Conservation (phyloP, 2,329 filamentous ascomycete species). For the Cladosporium sp. region DNA sequence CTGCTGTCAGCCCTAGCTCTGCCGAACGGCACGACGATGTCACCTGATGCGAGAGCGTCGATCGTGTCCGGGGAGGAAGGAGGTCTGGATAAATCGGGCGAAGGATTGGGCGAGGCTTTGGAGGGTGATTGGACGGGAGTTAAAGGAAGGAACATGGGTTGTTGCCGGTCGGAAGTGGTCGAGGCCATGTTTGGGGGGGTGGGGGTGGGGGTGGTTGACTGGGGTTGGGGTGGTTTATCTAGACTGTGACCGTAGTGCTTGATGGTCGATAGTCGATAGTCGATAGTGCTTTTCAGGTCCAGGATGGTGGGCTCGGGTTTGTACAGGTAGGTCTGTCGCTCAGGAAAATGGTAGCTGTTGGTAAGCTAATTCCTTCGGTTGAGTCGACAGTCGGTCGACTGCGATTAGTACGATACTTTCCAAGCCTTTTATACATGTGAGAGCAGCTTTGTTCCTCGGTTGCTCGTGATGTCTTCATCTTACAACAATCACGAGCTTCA, state of each 20-base stretch:
- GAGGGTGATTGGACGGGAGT: not conserved
- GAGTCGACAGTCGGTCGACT: no score
- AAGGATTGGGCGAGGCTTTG: not conserved
- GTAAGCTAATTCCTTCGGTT: no score
- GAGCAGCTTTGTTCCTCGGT: not conserved
- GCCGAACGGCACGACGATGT: not conserved
- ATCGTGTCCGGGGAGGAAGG: not conserved
- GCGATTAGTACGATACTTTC: not conserved
- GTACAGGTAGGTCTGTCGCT: no score
- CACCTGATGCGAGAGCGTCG: not conserved
- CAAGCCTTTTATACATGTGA: not conserved
- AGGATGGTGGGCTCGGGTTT: no score
- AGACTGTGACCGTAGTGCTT: no score
- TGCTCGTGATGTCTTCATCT: not conserved
- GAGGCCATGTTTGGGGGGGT: not conserved
- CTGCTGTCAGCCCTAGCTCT: conserved; percentile 1
- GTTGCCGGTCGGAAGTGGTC: not conserved
- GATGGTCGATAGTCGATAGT: no score
- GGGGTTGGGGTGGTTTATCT: not conserved
- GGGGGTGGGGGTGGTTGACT: not conserved
- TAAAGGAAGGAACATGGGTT: not conserved
- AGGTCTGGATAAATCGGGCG: not conserved
- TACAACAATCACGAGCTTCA: not conserved
- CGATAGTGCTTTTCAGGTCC: no score
- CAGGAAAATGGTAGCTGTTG: no score